Evolutionary conservation across 768 basidiomycete species (phyloP).

Genomic region (Leccinum subtestaceum): DNA sequence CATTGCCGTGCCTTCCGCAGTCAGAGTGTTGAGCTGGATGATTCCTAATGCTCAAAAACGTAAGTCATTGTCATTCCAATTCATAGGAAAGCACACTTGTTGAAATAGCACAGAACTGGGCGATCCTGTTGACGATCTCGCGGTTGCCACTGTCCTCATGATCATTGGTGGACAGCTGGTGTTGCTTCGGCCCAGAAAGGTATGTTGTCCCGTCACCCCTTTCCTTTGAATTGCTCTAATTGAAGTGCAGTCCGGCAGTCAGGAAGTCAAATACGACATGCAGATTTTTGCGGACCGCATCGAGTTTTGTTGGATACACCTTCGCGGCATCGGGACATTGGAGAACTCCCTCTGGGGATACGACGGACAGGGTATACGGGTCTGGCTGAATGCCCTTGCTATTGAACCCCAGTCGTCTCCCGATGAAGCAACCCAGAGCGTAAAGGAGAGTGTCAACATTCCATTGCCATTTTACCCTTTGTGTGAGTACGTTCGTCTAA

Average conservation of each 20-base stretch:
- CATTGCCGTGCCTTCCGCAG: conserved; percentile 76
- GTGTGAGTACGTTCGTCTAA: conserved; percentile 50
- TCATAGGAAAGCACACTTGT: conserved; percentile 3
- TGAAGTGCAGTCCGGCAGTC: conserved; percentile 61
- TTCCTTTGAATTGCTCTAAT: background rate
- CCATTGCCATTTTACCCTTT: conserved; percentile 93
- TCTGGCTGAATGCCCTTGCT: conserved; percentile 94
- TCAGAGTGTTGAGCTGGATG: conserved; percentile 95
- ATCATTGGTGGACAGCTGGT: conserved; percentile 91
- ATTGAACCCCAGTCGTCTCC: conserved; percentile 62
- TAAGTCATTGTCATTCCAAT: conserved; percentile 43
- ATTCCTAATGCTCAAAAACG: conserved; percentile 91
- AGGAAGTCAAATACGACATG: conserved; percentile 96
- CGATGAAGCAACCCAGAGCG: conserved; percentile 43
- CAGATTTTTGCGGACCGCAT: conserved; percentile 96
- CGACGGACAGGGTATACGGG: conserved; percentile 82
- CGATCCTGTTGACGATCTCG: conserved; percentile 88
- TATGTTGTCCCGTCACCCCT: conserved; percentile 28
- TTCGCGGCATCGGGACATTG: conserved; percentile 86
- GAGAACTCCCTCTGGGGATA: conserved; percentile 99
- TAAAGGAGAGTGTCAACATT: conserved; percentile 93
- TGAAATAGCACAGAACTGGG: conserved; percentile 67
- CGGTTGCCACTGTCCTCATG: conserved; percentile 94
- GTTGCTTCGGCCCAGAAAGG: conserved; percentile 85
- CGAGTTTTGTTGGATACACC: conserved; percentile 98